These are phyloP conservation scores for Fusarium sp. DNA, from an alignment of 2,329 filamentous ascomycete genomes.

Conservation along the genomic window DNA sequence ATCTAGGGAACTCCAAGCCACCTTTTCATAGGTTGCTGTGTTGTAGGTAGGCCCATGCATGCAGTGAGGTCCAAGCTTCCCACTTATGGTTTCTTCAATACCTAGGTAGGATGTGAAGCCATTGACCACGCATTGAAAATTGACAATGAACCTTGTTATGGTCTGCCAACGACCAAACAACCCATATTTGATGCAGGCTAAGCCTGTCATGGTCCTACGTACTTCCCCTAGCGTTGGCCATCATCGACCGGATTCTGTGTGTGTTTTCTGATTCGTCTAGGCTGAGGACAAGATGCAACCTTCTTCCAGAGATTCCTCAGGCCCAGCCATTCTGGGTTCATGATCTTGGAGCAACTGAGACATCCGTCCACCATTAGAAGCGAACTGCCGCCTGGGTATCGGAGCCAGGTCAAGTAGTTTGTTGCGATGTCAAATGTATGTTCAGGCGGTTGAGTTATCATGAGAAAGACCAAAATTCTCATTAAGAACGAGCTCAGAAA, in stretches of 20 bases:
- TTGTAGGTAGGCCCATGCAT: constrained; percentile 1
- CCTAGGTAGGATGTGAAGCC: background rate
- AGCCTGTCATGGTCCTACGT: constrained; percentile 34
- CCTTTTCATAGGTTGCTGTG: background rate
- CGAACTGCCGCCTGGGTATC: constrained; percentile 20
- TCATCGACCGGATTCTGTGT: constrained; percentile 17
- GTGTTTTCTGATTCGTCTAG: constrained; percentile 30
- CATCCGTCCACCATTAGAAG: constrained; percentile 8
- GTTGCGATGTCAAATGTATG: background rate
- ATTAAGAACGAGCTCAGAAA: background rate
- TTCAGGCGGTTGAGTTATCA: background rate
- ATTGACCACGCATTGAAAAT: background rate
- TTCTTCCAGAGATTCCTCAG: constrained; percentile 18
- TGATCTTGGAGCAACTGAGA: constrained; percentile 7
- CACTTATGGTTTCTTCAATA: background rate
- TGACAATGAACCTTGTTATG: constrained; percentile 5
- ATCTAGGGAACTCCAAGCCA: constrained; percentile 17
- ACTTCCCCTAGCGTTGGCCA: constrained; percentile 40
- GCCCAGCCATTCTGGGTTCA: constrained; percentile 13
- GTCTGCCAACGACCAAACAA: constrained; percentile 16
- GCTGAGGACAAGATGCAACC: constrained; percentile 22
- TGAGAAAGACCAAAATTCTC: background rate
- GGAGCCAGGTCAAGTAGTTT: background rate
- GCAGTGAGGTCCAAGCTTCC: background rate
- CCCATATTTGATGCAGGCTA: constrained; percentile 32